Percentiles rank a stretch among this genome's conserved stretches.
Evolutionary conservation across 2,329 filamentous ascomycete genomes (phyloP).

Genomic region (Aspergillus intermedius): DNA sequence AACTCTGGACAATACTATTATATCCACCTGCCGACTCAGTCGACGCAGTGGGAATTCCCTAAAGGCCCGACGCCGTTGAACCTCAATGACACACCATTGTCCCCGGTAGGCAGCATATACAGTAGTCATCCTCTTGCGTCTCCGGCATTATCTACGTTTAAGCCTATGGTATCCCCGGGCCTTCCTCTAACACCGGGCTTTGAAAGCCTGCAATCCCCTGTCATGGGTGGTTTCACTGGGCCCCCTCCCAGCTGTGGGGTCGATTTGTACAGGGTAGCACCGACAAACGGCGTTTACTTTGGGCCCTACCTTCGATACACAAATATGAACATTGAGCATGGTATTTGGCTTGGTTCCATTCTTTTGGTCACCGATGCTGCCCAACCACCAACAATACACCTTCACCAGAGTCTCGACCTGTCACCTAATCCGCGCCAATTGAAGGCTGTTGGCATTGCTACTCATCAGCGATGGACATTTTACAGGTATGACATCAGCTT

Average conservation of each 20-base stretch:
- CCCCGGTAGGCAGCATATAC: slow-evolving; percentile 71
- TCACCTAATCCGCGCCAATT: slow-evolving; percentile 89
- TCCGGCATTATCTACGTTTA: slow-evolving; percentile 54
- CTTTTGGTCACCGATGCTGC: slow-evolving; percentile 84
- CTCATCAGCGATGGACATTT: slow-evolving; percentile 90
- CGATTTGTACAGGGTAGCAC: slow-evolving; percentile 86
- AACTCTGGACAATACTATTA: slow-evolving; percentile 98
- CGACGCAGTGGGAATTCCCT: slow-evolving; percentile 98
- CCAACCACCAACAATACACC: slow-evolving; percentile 91
- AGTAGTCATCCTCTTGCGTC: slow-evolving; percentile 63
- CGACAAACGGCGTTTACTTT: slow-evolving; percentile 96
- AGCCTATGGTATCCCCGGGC: slow-evolving; percentile 68
- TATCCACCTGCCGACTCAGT: slow-evolving; percentile 89
- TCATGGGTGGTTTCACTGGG: slow-evolving; percentile 74
- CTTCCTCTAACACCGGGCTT: slow-evolving; percentile 77
- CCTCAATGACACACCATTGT: slow-evolving; percentile 73
- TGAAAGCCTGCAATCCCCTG: slow-evolving; percentile 73
- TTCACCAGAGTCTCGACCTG: slow-evolving; percentile 82
- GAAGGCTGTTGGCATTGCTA: slow-evolving; percentile 72
- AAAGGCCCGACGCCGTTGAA: slow-evolving; percentile 89
- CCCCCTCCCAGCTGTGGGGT: slow-evolving; percentile 85
- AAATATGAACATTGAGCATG: slow-evolving; percentile 92
- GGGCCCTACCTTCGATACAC: slow-evolving; percentile 91
- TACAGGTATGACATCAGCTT: slow-evolving; percentile 91
- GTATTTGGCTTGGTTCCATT: slow-evolving; percentile 88